Percentiles rank a stretch among this genome's conserved stretches.
phyloP scores from a whole-genome alignment of 1,284 basidiomycete genomes.

The Pterulicium gracile region DNA sequence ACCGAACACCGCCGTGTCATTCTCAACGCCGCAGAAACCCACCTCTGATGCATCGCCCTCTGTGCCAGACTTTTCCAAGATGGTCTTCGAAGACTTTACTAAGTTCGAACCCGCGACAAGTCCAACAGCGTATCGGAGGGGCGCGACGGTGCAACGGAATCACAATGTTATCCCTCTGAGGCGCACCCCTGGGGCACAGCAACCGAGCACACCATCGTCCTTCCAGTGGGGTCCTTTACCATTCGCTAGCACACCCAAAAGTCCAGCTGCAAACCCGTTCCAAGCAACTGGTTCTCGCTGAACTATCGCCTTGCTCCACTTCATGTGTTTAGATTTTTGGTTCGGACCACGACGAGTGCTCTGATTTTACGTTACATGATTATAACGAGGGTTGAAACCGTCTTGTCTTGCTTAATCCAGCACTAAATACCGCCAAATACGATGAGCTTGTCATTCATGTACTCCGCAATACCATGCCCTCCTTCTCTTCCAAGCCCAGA shows the following conservation, averaged over 20 bases:
- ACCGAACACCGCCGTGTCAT: conserved; percentile 27
- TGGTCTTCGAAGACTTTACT: background rate
- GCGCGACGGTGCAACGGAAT: background rate
- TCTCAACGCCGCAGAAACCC: conserved; percentile 21
- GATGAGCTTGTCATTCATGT: conserved; percentile 73
- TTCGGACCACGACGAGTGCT: too few relatives aligned
- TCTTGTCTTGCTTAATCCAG: too few relatives aligned
- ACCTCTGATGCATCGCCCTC: too few relatives aligned
- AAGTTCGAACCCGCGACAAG: too few relatives aligned
- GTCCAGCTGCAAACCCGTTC: too few relatives aligned
- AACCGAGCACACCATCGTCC: background rate
- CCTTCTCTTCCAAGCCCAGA: conserved; percentile 77
- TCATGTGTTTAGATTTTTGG: too few relatives aligned
- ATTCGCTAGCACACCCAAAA: too few relatives aligned
- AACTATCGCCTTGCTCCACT: too few relatives aligned
- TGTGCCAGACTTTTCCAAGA: background rate
- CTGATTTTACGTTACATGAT: too few relatives aligned
- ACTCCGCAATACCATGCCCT: conserved; percentile 74
- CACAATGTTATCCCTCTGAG: background rate
- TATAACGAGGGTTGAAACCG: too few relatives aligned
- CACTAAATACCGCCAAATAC: conserved; percentile 53
- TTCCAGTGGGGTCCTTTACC: background rate
- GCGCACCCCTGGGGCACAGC: background rate
- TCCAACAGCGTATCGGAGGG: too few relatives aligned
- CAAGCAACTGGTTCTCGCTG: too few relatives aligned